phyloP scores from a whole-genome alignment of 179 eudicot genomes.

The Patellifolia procumbens region DNA sequence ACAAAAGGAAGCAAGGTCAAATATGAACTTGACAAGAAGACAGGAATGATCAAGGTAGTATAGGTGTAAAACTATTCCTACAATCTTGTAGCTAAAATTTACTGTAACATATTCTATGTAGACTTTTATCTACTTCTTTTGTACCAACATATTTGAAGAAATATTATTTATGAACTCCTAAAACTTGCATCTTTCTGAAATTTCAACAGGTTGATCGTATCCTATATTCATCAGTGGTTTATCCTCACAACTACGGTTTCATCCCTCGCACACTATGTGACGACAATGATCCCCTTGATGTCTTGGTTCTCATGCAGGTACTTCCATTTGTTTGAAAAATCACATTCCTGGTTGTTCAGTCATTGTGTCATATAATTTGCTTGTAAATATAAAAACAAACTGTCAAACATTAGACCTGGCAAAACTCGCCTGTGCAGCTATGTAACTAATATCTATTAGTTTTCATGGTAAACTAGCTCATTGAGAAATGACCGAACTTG shows the following conservation, averaged over 20 bases:
- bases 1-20: slow-evolving; percentile 88
- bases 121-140: too few relatives aligned
- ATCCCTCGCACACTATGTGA: slow-evolving; percentile 88
- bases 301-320: slow-evolving; percentile 91
- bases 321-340: background rate
- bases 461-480: too few relatives aligned
- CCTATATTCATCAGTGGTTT: slow-evolving; percentile 83
- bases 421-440: too few relatives aligned
- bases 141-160: too few relatives aligned
- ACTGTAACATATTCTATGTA: too few relatives aligned
- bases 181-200: background rate
- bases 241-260: slow-evolving; percentile 92
- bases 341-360: background rate
- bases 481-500: too few relatives aligned
- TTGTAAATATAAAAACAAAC: too few relatives aligned
- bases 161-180: background rate
- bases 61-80: background rate
- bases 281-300: slow-evolving; percentile 91
- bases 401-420: too few relatives aligned
- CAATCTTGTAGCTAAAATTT: too few relatives aligned
- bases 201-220: slow-evolving; percentile 70
- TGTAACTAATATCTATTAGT: too few relatives aligned
- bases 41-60: slow-evolving; percentile 69
- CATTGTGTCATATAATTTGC: background rate
- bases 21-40: slow-evolving; percentile 88